Evolutionary conservation across 805 yeast genomes (phyloP).

Genomic region (Metschnikowia lunata): DNA sequence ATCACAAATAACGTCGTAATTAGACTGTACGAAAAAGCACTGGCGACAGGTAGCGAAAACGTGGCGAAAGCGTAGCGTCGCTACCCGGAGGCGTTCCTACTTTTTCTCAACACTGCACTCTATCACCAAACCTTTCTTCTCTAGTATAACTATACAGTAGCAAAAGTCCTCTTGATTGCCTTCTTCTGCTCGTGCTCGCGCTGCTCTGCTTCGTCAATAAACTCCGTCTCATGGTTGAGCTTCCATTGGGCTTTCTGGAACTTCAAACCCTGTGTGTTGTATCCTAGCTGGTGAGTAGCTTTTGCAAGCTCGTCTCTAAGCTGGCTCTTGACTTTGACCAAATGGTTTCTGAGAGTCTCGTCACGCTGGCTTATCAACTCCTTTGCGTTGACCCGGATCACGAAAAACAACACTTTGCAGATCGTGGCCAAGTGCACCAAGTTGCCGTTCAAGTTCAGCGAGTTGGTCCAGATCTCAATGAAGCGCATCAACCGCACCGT

Average conservation of each 20-base stretch:
- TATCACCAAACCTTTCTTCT: no score
- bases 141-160: conserved; percentile 37
- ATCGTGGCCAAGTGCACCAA: conserved; percentile 56
- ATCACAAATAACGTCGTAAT: no score
- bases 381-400: conserved; percentile 67
- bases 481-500: conserved; percentile 67
- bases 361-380: conserved; percentile 74
- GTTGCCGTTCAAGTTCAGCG: conserved; percentile 36
- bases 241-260: conserved; percentile 77
- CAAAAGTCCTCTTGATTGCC: conserved; percentile 70
- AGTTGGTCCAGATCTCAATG: conserved; percentile 67
- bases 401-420: conserved; percentile 71
- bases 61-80: no score
- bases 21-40: no score
- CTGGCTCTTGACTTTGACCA: conserved; percentile 58
- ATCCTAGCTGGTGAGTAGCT: conserved; percentile 64
- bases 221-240: conserved; percentile 66
- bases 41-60: no score
- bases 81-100: no score
- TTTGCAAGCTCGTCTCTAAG: conserved; percentile 53
- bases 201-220: conserved; percentile 63
- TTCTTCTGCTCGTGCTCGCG: conserved; percentile 47
- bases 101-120: no score
- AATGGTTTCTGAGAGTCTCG: conserved; percentile 55
- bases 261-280: conserved; percentile 77